Percentiles rank a stretch among this genome's conserved stretches.
Conservation (phyloP, 148 eudicot species). For the Rhododendron williamsianum region DNA sequence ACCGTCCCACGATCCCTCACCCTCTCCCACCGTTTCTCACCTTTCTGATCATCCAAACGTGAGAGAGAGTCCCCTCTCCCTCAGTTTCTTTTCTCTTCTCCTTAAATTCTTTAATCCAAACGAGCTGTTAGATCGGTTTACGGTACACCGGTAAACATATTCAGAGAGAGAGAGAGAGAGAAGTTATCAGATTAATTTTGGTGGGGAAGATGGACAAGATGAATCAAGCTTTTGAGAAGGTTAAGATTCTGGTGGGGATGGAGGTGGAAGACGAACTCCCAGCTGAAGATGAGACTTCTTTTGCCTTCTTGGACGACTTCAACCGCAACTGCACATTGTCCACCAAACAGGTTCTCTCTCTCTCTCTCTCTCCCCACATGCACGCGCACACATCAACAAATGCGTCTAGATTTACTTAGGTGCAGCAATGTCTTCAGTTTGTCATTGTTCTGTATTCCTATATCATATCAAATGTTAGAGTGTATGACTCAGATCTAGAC, state of each 20-base stretch:
- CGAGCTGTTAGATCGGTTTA: background rate
- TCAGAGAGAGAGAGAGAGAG: conserved; percentile 4
- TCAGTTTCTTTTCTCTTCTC: too few species aligned
- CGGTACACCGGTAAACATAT: background rate
- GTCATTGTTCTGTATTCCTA: background rate
- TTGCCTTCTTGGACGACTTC: conserved; percentile 67
- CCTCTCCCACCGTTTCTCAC: too few species aligned
- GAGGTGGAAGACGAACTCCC: conserved; percentile 58
- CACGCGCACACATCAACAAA: background rate
- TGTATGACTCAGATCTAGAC: background rate
- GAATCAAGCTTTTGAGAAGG: conserved; percentile 62
- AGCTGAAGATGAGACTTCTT: conserved; percentile 44
- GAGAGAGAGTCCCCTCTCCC: too few species aligned
- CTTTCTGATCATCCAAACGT: too few species aligned
- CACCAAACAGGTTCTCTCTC: conserved; percentile 60
- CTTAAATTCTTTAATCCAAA: too few species aligned
- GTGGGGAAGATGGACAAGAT: conserved; percentile 61
- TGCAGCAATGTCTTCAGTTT: conserved; percentile 1
- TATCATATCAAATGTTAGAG: background rate
- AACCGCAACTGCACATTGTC: conserved; percentile 81
- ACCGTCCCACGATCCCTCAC: too few species aligned
- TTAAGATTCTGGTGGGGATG: conserved; percentile 88
- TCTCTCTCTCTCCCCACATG: background rate
- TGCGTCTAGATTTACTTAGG: background rate
- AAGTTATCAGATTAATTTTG: background rate